A percentile compares a stretch with the other conserved stretches of the same genome.
Conservation (phyloP, 805 yeast species). For the Pichia membranifaciens region DNA sequence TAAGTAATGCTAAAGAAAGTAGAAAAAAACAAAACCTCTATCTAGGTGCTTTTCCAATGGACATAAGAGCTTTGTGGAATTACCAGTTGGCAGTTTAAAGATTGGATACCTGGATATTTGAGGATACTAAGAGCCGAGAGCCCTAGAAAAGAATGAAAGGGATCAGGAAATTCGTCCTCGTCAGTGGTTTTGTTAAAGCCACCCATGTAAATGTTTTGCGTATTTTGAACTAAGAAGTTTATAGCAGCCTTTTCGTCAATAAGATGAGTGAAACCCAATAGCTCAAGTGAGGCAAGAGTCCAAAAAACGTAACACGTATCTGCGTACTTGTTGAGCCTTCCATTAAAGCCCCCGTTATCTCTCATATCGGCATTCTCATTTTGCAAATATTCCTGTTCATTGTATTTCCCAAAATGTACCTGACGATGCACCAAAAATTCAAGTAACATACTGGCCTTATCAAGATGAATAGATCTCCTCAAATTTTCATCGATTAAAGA, state of each 20-base stretch:
- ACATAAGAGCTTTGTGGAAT: conserved; percentile 18
- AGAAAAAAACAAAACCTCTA: no score
- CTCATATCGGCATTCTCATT: conserved; percentile 34
- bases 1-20: background rate
- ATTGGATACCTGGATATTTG: conserved; percentile 13
- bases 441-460: conserved; percentile 29
- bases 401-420: conserved; percentile 31
- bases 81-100: conserved; percentile 22
- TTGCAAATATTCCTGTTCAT: conserved; percentile 22
- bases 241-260: conserved; percentile 33
- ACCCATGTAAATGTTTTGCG: conserved; percentile 62
- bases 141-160: conserved; percentile 61
- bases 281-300: conserved; percentile 54
- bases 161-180: conserved; percentile 55
- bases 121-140: conserved; percentile 45
- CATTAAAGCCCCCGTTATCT: conserved; percentile 79
- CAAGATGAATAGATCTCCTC: conserved; percentile 16
- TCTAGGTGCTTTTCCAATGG: conserved; percentile 15
- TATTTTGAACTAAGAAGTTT: conserved; percentile 42
- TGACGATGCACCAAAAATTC: conserved; percentile 66
- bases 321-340: conserved; percentile 75
- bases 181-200: conserved; percentile 67
- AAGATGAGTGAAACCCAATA: conserved; percentile 32
- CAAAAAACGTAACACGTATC: conserved; percentile 91
- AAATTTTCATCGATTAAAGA: conserved; percentile 30